Conservation (phyloP, 148 eudicot species). For the Vaccinium myrtillus region DNA sequence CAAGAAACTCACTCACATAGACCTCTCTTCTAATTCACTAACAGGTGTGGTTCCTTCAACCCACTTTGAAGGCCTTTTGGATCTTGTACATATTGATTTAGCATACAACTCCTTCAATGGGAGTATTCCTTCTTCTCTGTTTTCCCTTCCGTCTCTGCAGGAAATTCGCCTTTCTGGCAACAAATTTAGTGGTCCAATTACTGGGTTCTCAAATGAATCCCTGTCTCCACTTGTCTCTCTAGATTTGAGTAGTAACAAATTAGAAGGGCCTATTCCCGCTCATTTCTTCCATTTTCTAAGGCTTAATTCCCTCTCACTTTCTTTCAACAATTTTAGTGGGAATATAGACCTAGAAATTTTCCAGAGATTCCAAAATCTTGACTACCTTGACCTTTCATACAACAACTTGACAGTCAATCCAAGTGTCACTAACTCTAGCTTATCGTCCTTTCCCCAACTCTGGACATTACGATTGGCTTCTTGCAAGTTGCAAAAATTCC, state of each 20-base stretch:
- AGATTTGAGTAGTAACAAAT: conserved; percentile 39
- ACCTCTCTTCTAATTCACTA: conserved; percentile 40
- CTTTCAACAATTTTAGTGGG: conserved; percentile 39
- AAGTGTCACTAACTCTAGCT: conserved; percentile 7
- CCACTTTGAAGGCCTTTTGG: conserved; percentile 38
- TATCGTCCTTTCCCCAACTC: conserved; percentile 19
- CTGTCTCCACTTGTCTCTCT: conserved; percentile 30
- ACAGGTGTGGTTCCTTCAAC: conserved; percentile 35
- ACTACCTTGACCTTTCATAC: conserved; percentile 40
- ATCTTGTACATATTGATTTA: conserved; percentile 31
- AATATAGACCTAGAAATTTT: conserved; percentile 18
- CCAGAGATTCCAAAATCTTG: conserved; percentile 22
- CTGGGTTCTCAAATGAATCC: conserved; percentile 7
- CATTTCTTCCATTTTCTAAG: conserved; percentile 21
- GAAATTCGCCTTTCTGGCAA: neutral
- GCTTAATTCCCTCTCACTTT: conserved; percentile 17
- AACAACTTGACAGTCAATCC: conserved; percentile 24
- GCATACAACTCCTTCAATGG: conserved; percentile 38
- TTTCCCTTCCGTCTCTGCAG: conserved; percentile 26
- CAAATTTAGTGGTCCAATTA: conserved; percentile 20
- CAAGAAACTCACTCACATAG: conserved; percentile 31
- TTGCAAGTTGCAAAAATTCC: conserved; percentile 34
- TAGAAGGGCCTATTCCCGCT: conserved; percentile 25
- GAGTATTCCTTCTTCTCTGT: conserved; percentile 42
- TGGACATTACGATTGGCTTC: conserved; percentile 27